A percentile compares a stretch with the other conserved stretches of the same genome.
Evolutionary conservation across 257 asterid genomes (phyloP).

Genomic region (Solanum arcanum): DNA sequence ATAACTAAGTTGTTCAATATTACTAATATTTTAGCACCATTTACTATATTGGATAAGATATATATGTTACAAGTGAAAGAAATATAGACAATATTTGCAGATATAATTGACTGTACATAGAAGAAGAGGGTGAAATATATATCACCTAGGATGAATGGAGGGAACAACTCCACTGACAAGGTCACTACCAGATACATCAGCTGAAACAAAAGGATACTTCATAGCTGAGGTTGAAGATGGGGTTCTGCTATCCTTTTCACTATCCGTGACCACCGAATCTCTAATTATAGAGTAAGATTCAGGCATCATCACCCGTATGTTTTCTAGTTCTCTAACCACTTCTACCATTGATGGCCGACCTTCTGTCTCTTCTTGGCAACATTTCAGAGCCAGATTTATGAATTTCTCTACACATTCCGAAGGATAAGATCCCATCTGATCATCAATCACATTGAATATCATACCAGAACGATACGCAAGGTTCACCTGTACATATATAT

Average conservation of each 20-base stretch:
- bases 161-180: slow-evolving; percentile 55
- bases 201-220: slow-evolving; percentile 28
- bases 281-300: slow-evolving; percentile 30
- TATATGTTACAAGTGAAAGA: background rate
- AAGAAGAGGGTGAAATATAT: background rate
- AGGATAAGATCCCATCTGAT: slow-evolving; percentile 66
- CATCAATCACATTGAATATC: slow-evolving; percentile 61
- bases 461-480: slow-evolving; percentile 47
- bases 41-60: background rate
- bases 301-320: slow-evolving; percentile 49
- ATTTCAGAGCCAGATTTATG: slow-evolving; percentile 47
- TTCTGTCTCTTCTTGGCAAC: slow-evolving; percentile 56
- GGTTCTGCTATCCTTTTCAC: slow-evolving; percentile 12
- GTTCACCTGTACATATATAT: slow-evolving; percentile 46
- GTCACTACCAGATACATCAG: slow-evolving; percentile 52
- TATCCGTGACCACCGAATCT: slow-evolving; percentile 19
- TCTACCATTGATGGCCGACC: slow-evolving; percentile 58
- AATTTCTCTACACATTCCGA: slow-evolving; percentile 57
- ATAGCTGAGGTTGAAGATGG: slow-evolving; percentile 31
- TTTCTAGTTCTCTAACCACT: slow-evolving; percentile 66
- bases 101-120: background rate
- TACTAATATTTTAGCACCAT: background rate
- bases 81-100: background rate
- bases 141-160: slow-evolving; percentile 49
- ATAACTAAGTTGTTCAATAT: background rate